Evolutionary conservation across 805 yeast species (phyloP).

Genomic region (Cyberlindnera nakhonratchasimensis): DNA sequence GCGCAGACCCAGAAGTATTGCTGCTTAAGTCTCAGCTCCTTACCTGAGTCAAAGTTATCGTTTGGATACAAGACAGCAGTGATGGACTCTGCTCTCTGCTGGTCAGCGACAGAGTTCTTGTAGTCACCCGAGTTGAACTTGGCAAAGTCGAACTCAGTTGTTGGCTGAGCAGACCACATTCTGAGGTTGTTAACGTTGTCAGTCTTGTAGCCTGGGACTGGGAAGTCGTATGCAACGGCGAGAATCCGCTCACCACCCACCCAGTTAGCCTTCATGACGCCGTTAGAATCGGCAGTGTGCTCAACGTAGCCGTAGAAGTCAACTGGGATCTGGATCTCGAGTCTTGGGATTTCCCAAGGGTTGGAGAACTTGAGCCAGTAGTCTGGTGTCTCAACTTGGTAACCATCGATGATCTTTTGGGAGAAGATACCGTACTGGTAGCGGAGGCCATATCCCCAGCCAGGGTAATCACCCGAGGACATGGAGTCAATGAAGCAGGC

Average conservation of each 20-base stretch:
- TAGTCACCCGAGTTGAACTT: slow-evolving; percentile 93
- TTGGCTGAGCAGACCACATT: slow-evolving; percentile 87
- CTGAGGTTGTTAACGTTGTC: slow-evolving; percentile 83
- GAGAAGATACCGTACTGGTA: slow-evolving; percentile 92
- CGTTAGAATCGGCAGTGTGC: slow-evolving; percentile 42
- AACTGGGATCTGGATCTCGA: slow-evolving; percentile 84
- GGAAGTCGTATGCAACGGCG: slow-evolving; percentile 89
- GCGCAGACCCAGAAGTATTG: slow-evolving; percentile 98
- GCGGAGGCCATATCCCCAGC: slow-evolving; percentile 95
- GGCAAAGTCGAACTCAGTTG: slow-evolving; percentile 85
- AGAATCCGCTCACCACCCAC: slow-evolving; percentile 84
- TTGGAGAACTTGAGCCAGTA: slow-evolving; percentile 87
- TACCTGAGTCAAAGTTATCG: slow-evolving; percentile 88
- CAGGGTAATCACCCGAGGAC: slow-evolving; percentile 81
- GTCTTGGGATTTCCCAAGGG: slow-evolving; percentile 91
- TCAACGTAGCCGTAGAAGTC: slow-evolving; percentile 76
- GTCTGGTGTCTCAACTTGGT: slow-evolving; percentile 92
- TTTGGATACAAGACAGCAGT: slow-evolving; percentile 93
- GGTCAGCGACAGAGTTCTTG: slow-evolving; percentile 74
- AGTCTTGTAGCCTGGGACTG: slow-evolving; percentile 87
- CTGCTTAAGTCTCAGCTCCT: slow-evolving; percentile 88
- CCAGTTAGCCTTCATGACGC: slow-evolving; percentile 70
- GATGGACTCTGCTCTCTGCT: slow-evolving; percentile 87
- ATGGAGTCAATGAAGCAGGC: slow-evolving; percentile 92
- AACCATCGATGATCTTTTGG: slow-evolving; percentile 85